Base-by-base conservation (phyloP, 2,329 filamentous ascomycete genomes). In the Cladosporium sp. region DNA sequence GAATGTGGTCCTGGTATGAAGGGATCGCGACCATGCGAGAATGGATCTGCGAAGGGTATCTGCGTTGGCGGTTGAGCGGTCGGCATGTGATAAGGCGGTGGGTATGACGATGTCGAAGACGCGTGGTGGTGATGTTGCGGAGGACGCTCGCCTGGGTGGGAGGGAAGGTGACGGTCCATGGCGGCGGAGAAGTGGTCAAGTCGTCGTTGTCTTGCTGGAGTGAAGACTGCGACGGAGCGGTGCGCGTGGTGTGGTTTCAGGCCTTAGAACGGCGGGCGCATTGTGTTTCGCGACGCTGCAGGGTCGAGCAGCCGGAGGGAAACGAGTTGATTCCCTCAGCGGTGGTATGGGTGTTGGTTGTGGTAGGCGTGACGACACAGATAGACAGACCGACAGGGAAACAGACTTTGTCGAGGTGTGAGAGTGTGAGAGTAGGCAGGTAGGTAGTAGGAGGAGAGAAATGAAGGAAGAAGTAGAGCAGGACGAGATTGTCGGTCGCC, bases 41-140 rank as follows among this genome's bases (percentile, higher is more conserved):
- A 75, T 18, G 73, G 70, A 55, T 76, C 74, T 49, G 68, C 60
- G 60, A 70, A 74, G 39, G 73, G 70, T 40, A 71, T 67, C 54
- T 75, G 72, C 33, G 71, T 58, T 9, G 71, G 67, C 32, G 71
- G 64, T 42, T 65, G 66, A 27, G 67, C 64, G n/a, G 63, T 60
- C 16, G 59, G 57, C 36, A 61, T 59, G 45, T 54, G 54, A 49
- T 57, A 60, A 18, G 67, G 59, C 30, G 68, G 59, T 32, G 67
- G 58, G 46, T 69, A 71, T 57, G 55, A 58, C 33, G 67, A 57
- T 36, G 64, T 64, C 9, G 68, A 49, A 19, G 43, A 49, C 46
- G 54, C 50, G 27, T 56, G 55, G 19, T 59, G 55, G 48, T 56
- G 51, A 41, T 56, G 52, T 39, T 49, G 67, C 48, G 79, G 58